Evolutionary conservation across 768 basidiomycete genomes (phyloP).

Genomic region (Guyanaporus albipodus): DNA sequence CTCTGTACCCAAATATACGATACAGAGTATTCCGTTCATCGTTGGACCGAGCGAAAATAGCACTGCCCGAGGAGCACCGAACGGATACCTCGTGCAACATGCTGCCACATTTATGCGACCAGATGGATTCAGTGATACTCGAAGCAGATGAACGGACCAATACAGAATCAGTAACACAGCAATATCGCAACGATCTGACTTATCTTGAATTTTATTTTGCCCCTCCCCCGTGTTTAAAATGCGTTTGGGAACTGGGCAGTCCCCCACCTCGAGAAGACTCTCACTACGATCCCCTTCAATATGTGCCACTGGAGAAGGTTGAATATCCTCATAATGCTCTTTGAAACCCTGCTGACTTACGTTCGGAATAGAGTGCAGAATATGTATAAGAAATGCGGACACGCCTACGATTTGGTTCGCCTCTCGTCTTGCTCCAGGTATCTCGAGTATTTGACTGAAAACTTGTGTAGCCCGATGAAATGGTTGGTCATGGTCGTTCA

Average conservation of each 20-base stretch:
- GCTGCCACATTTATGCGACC: slow-evolving; percentile 20
- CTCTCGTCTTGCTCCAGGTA: slow-evolving; percentile 11
- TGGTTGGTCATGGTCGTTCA: slow-evolving; percentile 38
- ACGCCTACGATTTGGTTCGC: slow-evolving; percentile 51
- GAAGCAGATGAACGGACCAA: slow-evolving; percentile 18
- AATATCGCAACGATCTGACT: slow-evolving; percentile 25
- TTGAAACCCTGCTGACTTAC: slow-evolving; percentile 8
- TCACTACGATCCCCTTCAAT: slow-evolving; percentile 21
- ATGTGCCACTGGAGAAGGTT: slow-evolving; percentile 80
- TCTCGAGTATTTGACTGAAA: slow-evolving; percentile 9
- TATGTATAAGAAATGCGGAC: slow-evolving; percentile 54
- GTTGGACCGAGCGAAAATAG: slow-evolving; percentile 24
- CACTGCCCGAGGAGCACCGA: slow-evolving; percentile 30
- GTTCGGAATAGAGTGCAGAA: slow-evolving; percentile 53
- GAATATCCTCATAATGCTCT: slow-evolving; percentile 20
- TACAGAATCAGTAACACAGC: slow-evolving; percentile 23
- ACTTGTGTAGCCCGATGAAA: slow-evolving; percentile 50
- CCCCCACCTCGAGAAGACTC: slow-evolving; percentile 7
- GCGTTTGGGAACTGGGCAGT: neutral
- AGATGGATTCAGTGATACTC: slow-evolving; percentile 19
- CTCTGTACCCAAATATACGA: slow-evolving; percentile 22
- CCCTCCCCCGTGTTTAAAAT: slow-evolving; percentile 25
- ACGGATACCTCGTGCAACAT: slow-evolving; percentile 24
- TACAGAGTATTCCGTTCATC: slow-evolving; percentile 13
- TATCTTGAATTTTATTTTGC: slow-evolving; percentile 18